A percentile compares a stretch with the other conserved stretches of the same genome.
Conservation (phyloP, 331 rosid species). For the Malus hybrid region DNA sequence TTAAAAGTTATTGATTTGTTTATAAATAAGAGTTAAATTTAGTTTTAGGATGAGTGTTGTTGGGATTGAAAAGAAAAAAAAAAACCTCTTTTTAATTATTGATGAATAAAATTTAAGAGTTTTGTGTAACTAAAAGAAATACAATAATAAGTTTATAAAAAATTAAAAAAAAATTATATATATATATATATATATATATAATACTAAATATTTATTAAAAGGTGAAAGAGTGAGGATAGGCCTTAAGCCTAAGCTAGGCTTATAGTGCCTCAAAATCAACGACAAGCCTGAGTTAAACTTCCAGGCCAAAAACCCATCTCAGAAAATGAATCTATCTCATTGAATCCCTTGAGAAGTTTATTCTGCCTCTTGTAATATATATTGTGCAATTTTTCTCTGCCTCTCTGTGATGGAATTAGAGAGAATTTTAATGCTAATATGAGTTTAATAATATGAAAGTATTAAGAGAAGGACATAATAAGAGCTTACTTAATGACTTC, state of each 20-base stretch:
- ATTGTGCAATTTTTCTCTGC: conserved; percentile 49
- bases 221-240: no score
- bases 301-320: conserved; percentile 54
- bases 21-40: no score
- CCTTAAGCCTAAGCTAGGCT: conserved; percentile 11
- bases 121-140: no score
- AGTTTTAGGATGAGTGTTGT: no score
- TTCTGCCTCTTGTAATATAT: conserved; percentile 74
- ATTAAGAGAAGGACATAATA: neutral
- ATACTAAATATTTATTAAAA: no score
- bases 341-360: conserved; percentile 61
- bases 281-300: conserved; percentile 50
- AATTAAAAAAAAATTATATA: no score
- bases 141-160: no score
- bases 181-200: no score
- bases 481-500: conserved; percentile 36
- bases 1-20: no score
- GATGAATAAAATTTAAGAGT: no score
- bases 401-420: conserved; percentile 28
- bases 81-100: no score
- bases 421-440: neutral
- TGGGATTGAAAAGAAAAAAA: no score
- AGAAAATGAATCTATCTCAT: conserved; percentile 54
- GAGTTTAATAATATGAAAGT: neutral
- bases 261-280: neutral